A percentile compares a stretch with the other conserved stretches of the same genome.
phyloP scores from a whole-genome alignment of 169 alveolate species.

The Cryptosporidium felis region DNA sequence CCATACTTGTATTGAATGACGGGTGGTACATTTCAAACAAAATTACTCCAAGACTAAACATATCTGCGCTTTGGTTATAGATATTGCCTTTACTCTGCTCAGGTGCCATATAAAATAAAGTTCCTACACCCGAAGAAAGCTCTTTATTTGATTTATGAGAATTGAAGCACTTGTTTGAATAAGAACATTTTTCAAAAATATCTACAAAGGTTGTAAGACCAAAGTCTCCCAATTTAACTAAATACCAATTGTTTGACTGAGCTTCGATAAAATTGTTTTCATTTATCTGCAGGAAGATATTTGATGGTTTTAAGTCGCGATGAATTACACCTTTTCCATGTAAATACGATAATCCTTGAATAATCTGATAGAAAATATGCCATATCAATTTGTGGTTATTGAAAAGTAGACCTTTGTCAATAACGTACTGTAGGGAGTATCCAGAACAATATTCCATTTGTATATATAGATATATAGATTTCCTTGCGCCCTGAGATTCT shows the following conservation, averaged over 20 bases:
- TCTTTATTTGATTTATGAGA: neutral
- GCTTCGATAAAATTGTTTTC: constrained; percentile 67
- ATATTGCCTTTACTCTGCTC: constrained; percentile 82
- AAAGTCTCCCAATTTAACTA: constrained; percentile 84
- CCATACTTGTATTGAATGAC: constrained; percentile 84
- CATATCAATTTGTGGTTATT: constrained; percentile 77
- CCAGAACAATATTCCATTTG: constrained; percentile 87
- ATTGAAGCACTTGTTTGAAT: constrained; percentile 54
- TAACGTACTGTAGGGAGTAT: constrained; percentile 79
- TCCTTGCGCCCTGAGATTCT: constrained; percentile 43
- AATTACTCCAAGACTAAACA: constrained; percentile 84
- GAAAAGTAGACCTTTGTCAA: constrained; percentile 75
- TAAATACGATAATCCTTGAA: constrained; percentile 83
- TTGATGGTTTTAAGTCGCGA: constrained; percentile 85
- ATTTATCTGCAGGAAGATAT: constrained; percentile 81
- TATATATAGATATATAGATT: constrained; percentile 80
- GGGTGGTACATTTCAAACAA: constrained; percentile 85
- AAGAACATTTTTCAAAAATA: constrained; percentile 36
- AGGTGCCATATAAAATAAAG: constrained; percentile 85
- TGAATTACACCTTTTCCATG: constrained; percentile 86
- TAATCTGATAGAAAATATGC: constrained; percentile 81
- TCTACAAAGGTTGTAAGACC: constrained; percentile 83
- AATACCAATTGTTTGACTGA: constrained; percentile 4
- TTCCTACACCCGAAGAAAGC: constrained; percentile 78
- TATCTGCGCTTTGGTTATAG: constrained; percentile 83